These are phyloP conservation scores for Hypomyces rosellus DNA, from an alignment of 2,329 filamentous ascomycete species.

Conservation along the genomic window DNA sequence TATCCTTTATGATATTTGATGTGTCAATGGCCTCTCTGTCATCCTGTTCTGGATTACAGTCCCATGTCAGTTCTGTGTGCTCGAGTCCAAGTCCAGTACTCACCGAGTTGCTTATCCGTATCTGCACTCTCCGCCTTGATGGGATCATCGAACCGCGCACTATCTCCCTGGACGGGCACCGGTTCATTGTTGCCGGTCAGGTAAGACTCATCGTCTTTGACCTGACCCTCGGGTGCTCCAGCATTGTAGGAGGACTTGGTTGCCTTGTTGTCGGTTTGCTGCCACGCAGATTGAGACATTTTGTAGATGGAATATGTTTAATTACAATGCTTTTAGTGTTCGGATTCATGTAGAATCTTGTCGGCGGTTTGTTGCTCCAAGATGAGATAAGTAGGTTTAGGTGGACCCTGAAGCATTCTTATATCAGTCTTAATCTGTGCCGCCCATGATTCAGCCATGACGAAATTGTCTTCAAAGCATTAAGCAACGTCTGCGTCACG, in stretches of 20 bases:
- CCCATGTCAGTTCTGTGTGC: too few species aligned
- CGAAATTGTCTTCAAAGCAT: too few species aligned
- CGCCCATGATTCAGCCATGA: too few species aligned
- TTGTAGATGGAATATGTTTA: not conserved
- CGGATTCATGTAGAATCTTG: too few species aligned
- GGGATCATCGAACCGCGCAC: constrained; percentile 3
- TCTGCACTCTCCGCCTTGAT: constrained; percentile 1
- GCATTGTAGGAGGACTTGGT: not conserved
- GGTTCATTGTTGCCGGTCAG: not conserved
- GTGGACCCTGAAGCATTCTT: too few species aligned
- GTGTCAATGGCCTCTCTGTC: constrained; percentile 32
- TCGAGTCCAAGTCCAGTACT: not conserved
- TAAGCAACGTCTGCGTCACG: too few species aligned
- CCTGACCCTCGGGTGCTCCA: constrained; percentile 1
- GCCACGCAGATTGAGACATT: not conserved
- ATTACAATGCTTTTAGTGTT: too few species aligned
- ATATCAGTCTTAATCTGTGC: too few species aligned
- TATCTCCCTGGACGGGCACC: constrained; percentile 7
- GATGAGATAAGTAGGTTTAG: too few species aligned
- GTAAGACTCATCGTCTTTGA: constrained; percentile 7
- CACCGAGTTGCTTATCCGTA: constrained; percentile 4
- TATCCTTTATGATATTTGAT: constrained; percentile 29
- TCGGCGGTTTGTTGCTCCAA: too few species aligned
- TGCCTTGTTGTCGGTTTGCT: not conserved
- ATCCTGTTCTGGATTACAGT: constrained; percentile 22